These are phyloP conservation scores for Tausonia pullulans DNA, from an alignment of 1,284 basidiomycete species.

Conservation along the genomic window DNA sequence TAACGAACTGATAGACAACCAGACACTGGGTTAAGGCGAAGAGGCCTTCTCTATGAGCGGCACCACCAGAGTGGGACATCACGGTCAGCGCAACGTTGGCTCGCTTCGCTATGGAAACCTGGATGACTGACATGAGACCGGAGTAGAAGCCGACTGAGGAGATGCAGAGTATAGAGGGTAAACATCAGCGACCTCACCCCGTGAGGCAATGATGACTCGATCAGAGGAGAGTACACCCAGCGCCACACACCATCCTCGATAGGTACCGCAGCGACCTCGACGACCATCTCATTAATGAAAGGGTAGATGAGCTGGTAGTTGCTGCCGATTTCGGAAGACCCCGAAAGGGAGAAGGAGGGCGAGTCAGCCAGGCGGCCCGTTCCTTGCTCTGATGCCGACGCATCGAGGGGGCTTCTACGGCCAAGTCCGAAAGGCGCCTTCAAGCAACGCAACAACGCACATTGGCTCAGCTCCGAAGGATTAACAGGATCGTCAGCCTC, in stretches of 20 bases:
- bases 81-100: too few relatives aligned
- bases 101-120: too few relatives aligned
- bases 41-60: constrained; percentile 22
- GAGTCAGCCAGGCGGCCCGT: background rate
- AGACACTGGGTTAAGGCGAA: constrained; percentile 33
- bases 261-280: constrained; percentile 12
- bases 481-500: background rate
- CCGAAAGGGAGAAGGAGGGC: background rate
- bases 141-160: constrained; percentile 31
- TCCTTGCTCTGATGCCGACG: background rate
- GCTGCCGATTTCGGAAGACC: background rate
- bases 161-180: background rate
- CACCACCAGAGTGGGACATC: too few relatives aligned
- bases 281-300: constrained; percentile 29
- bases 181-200: background rate
- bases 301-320: constrained; percentile 28
- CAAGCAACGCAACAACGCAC: background rate
- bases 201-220: background rate
- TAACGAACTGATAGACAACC: background rate
- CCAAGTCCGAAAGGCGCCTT: background rate
- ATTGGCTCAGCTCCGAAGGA: background rate
- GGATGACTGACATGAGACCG: constrained; percentile 23
- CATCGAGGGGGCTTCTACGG: background rate
- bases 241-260: background rate
- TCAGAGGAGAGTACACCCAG: background rate